These are phyloP conservation scores for Citrus hindsii DNA, from an alignment of 345 rosid genomes.

Conservation along the genomic window DNA sequence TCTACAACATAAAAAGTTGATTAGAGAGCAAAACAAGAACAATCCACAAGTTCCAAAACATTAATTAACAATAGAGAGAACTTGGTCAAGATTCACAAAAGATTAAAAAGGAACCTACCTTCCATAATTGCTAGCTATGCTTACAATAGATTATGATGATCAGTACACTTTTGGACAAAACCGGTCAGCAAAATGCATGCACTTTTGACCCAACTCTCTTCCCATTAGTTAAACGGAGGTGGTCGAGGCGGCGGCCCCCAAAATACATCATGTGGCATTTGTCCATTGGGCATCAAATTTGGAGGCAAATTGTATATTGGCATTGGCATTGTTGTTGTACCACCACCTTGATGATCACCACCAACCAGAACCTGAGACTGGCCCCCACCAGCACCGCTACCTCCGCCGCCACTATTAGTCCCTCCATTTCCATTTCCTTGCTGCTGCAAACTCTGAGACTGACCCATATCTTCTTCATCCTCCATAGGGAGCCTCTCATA, in stretches of 20 bases:
- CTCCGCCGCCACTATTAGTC: conserved; percentile 9
- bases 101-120: conserved; percentile 16
- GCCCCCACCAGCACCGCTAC: conserved; percentile 22
- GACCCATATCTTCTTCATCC: conserved; percentile 43
- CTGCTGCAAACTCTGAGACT: conserved; percentile 13
- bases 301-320: conserved; percentile 65
- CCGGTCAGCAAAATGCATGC: conserved; percentile 16
- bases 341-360: conserved; percentile 35
- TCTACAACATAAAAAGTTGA: conserved; percentile 13
- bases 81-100: conserved; percentile 20
- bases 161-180: conserved; percentile 16
- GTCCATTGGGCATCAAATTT: conserved; percentile 64
- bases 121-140: conserved; percentile 10
- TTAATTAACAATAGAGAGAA: background rate
- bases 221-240: conserved; percentile 43
- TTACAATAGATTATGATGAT: conserved; percentile 15
- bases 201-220: background rate
- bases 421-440: conserved; percentile 34
- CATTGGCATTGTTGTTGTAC: conserved; percentile 34
- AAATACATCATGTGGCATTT: conserved; percentile 65
- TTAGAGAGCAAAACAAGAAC: background rate
- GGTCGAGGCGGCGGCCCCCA: conserved; percentile 77
- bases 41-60: conserved; percentile 8
- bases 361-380: conserved; percentile 31
- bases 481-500: conserved; percentile 78